Evolutionary conservation across 257 asterid species (phyloP).

Genomic region (Euphrasia confusa): DNA sequence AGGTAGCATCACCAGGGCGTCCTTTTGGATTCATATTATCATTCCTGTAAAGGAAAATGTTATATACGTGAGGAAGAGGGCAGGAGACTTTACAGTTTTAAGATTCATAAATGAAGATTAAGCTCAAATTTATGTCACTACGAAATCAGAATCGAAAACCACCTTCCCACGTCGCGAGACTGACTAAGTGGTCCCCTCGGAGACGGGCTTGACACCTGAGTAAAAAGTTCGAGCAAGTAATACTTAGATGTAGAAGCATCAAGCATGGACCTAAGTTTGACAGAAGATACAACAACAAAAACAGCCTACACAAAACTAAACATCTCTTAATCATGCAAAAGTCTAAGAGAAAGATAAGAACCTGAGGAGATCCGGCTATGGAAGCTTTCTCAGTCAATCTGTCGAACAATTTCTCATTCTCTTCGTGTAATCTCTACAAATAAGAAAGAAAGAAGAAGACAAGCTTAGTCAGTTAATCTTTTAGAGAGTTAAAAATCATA

Average conservation of each 20-base stretch:
- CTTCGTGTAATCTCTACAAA: slow-evolving; percentile 91
- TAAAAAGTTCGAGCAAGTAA: slow-evolving; percentile 24
- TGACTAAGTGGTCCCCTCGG: slow-evolving; percentile 48
- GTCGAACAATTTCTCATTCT: slow-evolving; percentile 92
- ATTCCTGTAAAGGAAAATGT: slow-evolving; percentile 43
- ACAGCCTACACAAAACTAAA: slow-evolving; percentile 18
- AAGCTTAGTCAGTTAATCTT: slow-evolving; percentile 11
- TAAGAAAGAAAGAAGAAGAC: slow-evolving; percentile 1
- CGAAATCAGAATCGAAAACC: slow-evolving; percentile 24
- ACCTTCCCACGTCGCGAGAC: slow-evolving; percentile 70
- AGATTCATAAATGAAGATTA: slow-evolving; percentile 14
- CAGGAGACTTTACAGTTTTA: slow-evolving; percentile 2
- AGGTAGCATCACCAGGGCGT: slow-evolving; percentile 48
- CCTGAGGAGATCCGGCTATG: slow-evolving; percentile 83
- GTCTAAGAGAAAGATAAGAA: slow-evolving; percentile 24
- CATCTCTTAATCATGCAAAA: slow-evolving; percentile 5
- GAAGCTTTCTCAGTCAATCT: slow-evolving; percentile 88
- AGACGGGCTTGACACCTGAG: slow-evolving; percentile 69
- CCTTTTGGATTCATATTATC: slow-evolving; percentile 48
- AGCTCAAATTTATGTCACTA: slow-evolving; percentile 2
- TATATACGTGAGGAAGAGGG: slow-evolving; percentile 9
- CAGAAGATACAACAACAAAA: slow-evolving; percentile 23
- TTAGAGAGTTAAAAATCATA: slow-evolving; percentile 9
- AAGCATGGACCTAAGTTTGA: slow-evolving; percentile 12
- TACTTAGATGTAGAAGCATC: slow-evolving; percentile 17